Evolutionary conservation across 352 stramenopile genomes (phyloP).

Genomic region (Globisporangium cederbergense): DNA sequence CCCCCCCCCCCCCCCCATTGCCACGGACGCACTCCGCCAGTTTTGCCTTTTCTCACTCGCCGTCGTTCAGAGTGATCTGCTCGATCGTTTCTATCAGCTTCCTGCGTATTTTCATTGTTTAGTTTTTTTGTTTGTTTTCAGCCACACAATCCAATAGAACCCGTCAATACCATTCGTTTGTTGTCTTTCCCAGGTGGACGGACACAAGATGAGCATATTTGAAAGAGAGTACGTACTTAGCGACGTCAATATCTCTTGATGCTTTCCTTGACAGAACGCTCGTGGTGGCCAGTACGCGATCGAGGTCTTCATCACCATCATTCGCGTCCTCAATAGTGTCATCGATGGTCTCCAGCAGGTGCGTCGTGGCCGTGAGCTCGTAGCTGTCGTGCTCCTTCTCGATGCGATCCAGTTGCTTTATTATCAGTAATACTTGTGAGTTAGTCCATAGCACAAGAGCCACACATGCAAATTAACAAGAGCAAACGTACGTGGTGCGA

Average conservation of each 20-base stretch:
- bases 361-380: not conserved
- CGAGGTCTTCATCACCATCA: not conserved
- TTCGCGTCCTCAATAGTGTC: slow-evolving; percentile 4
- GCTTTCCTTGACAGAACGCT: slow-evolving; percentile 38
- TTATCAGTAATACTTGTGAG: not conserved
- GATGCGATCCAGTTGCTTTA: slow-evolving; percentile 21
- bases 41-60: not conserved
- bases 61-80: slow-evolving; percentile 25
- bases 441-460: not conserved
- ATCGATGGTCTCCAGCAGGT: not conserved
- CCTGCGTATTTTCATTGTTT: slow-evolving; percentile 15
- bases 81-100: slow-evolving; percentile 41
- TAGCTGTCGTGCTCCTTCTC: slow-evolving; percentile 7
- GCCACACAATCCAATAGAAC: not conserved
- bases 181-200: not conserved
- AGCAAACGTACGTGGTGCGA: slow-evolving; percentile 28
- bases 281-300: not conserved
- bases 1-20: too few relatives aligned
- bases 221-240: slow-evolving; percentile 30
- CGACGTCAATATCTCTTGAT: slow-evolving; percentile 29
- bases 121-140: slow-evolving; percentile 3
- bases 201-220: not conserved
- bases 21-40: not conserved
- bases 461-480: not conserved
- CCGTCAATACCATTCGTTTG: not conserved